Evolutionary conservation across 2,329 filamentous ascomycete genomes (phyloP), one percentile per base, ranked within the genome.

Genomic region (Acrocalymma vagum): DNA sequence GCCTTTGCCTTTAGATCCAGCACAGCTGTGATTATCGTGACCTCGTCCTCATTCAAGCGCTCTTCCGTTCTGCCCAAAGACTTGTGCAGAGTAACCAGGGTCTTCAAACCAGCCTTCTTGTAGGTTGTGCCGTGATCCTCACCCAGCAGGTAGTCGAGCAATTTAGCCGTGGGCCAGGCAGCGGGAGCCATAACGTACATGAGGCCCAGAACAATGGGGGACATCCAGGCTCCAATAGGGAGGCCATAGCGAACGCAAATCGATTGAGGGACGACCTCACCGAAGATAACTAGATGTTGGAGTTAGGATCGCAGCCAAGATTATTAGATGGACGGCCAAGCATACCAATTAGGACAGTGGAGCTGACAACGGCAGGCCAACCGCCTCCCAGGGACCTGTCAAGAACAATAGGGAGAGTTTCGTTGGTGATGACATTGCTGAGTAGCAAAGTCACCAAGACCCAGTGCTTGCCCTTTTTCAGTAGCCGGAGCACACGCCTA

Each of bases 41-140:
- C 94, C 71, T 99, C 94, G 64, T 99, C 94, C 56, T 96, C 88
- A 70, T 96, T 97, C 38, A 99, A 77, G 42, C 94, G 87, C 64
- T 99, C 91, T 25, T 81, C 81, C 9, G 87, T 87, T 20, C 88
- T 85, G 18, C 94, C 94, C 9, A 97, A 76, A 2, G 89, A 95
- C 71, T 95, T 91, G 75, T 99, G 94, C 11, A 99, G 78, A 0
- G 91, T 96, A 18, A 99, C 94, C 20, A 99, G 78, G 0, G 94
- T 97, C 77, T 99, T 99, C 57, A 99, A 75, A 0, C 94, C 94
- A 47, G 91, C 93, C 77, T 97, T 99, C 75, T 97, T 97, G 82
- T 99, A 99, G 28, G 93, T 85, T 1, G 92, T 96, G 37, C 93
- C 93, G 67, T 97, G 93, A 62, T 97, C 93, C 71, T 95, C 88